phyloP scores from a whole-genome alignment of 148 eudicot species.

The Camellia sinensis region DNA sequence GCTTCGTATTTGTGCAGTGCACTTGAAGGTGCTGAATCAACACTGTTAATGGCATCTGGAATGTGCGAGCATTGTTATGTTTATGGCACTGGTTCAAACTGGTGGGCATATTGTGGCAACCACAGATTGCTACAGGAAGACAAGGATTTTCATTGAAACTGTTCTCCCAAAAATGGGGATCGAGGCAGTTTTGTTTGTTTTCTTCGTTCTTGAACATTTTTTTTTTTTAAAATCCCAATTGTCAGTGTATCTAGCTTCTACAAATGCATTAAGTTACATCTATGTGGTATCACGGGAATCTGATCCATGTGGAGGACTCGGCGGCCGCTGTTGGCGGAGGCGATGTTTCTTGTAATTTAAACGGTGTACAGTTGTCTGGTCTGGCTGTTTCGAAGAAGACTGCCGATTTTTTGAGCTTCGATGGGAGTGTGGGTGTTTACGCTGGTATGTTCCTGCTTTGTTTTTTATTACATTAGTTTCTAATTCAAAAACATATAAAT shows the following conservation, averaged over 20 bases:
- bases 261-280: no score
- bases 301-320: not conserved
- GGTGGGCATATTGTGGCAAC: constrained; percentile 90
- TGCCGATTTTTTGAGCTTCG: constrained; percentile 53
- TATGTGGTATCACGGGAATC: not conserved
- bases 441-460: constrained; percentile 45
- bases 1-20: constrained; percentile 43
- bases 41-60: constrained; percentile 39
- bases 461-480: not conserved
- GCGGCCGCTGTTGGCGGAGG: constrained; percentile 20
- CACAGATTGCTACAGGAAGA: constrained; percentile 83
- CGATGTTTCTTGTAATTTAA: not conserved
- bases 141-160: constrained; percentile 76
- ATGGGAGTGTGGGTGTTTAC: constrained; percentile 84
- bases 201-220: not conserved
- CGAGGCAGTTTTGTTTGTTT: constrained; percentile 34
- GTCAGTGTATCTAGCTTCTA: not conserved
- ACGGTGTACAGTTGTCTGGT: constrained; percentile 30
- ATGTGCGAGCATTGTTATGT: constrained; percentile 80
- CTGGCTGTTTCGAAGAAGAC: constrained; percentile 18
- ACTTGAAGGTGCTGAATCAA: constrained; percentile 94
- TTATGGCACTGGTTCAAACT: constrained; percentile 83
- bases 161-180: constrained; percentile 86
- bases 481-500: no score
- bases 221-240: not conserved